Conservation (phyloP, 2,329 filamentous ascomycete genomes). For the Beauveria asiatica region DNA sequence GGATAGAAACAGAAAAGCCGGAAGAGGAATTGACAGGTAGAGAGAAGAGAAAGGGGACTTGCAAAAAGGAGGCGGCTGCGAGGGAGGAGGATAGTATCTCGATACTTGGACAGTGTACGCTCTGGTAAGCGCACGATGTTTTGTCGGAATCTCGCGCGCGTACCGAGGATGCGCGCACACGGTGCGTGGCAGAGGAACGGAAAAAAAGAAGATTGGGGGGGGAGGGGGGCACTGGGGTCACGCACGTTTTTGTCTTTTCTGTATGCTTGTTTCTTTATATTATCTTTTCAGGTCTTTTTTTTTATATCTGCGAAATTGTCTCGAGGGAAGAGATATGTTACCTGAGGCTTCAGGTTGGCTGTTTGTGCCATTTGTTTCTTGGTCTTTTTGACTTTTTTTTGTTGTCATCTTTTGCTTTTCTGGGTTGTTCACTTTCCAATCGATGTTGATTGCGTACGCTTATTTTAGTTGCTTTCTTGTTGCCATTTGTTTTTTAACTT, state of each 20-base stretch:
- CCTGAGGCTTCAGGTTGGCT: conserved; percentile 6
- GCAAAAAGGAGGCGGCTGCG: background rate
- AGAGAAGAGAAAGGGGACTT: background rate
- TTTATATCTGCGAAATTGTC: conserved; percentile 10
- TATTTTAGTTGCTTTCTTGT: conserved; percentile 3
- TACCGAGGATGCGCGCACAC: background rate
- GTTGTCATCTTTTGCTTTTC: conserved; percentile 1
- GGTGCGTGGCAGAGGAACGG: background rate
- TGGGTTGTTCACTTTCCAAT: background rate
- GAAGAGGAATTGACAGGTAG: background rate
- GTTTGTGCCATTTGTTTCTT: conserved; percentile 6
- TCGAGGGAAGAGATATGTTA: background rate
- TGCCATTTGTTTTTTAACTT: background rate
- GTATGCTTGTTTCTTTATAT: background rate
- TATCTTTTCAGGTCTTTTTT: conserved; percentile 7
- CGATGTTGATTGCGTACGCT: conserved; percentile 3
- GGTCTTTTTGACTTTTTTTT: background rate
- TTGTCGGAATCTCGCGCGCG: background rate
- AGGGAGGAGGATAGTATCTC: background rate
- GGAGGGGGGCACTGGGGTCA: background rate
- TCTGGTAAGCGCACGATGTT: background rate
- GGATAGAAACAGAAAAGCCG: background rate
- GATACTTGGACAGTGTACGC: conserved; percentile 1
- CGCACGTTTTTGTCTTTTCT: background rate
- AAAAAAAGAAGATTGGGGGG: background rate